A percentile compares a stretch with the other conserved stretches of the same genome.
phyloP scores from a whole-genome alignment of 805 yeast species.

The Ascoidea asiatica region DNA sequence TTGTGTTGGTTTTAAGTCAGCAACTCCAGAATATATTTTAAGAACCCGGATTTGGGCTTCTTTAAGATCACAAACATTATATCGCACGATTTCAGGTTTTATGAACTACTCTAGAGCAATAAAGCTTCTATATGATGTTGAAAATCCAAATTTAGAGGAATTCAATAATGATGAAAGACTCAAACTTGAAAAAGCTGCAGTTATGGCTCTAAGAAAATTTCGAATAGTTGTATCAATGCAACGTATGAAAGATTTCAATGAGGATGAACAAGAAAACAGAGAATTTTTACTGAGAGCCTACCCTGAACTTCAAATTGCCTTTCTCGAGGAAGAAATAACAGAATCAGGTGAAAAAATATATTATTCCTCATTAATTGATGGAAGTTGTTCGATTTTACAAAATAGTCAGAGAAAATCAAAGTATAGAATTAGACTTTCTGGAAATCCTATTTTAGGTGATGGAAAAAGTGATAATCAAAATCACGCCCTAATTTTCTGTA shows the following conservation, averaged over 20 bases:
- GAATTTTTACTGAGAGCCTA: slow-evolving; percentile 49
- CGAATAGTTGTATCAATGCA: slow-evolving; percentile 57
- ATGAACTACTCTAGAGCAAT: slow-evolving; percentile 58
- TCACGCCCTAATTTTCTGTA: slow-evolving; percentile 56
- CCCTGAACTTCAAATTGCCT: slow-evolving; percentile 55
- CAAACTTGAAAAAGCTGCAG: slow-evolving; percentile 30
- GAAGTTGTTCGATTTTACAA: slow-evolving; percentile 45
- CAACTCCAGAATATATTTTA: slow-evolving; percentile 42
- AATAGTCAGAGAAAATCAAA: slow-evolving; percentile 49
- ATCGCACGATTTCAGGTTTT: slow-evolving; percentile 62
- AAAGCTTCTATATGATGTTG: slow-evolving; percentile 48
- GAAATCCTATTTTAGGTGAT: slow-evolving; percentile 74
- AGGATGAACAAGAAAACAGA: slow-evolving; percentile 44
- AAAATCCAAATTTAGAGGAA: slow-evolving; percentile 27
- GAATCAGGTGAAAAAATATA: slow-evolving; percentile 28
- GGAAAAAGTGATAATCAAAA: slow-evolving; percentile 81
- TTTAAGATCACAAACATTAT: slow-evolving; percentile 57
- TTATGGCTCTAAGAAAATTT: slow-evolving; percentile 49
- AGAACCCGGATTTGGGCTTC: slow-evolving; percentile 74
- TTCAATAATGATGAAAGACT: slow-evolving; percentile 17
- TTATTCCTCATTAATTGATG: slow-evolving; percentile 60
- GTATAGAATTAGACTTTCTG: slow-evolving; percentile 53
- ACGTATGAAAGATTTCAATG: slow-evolving; percentile 35
- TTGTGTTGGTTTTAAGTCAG: slow-evolving; percentile 50
- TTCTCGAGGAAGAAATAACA: slow-evolving; percentile 36